Percentiles rank a stretch among this genome's conserved stretches.
Evolutionary conservation across 1,284 basidiomycete genomes (phyloP).

Genomic region (Moesziomyces sp.): DNA sequence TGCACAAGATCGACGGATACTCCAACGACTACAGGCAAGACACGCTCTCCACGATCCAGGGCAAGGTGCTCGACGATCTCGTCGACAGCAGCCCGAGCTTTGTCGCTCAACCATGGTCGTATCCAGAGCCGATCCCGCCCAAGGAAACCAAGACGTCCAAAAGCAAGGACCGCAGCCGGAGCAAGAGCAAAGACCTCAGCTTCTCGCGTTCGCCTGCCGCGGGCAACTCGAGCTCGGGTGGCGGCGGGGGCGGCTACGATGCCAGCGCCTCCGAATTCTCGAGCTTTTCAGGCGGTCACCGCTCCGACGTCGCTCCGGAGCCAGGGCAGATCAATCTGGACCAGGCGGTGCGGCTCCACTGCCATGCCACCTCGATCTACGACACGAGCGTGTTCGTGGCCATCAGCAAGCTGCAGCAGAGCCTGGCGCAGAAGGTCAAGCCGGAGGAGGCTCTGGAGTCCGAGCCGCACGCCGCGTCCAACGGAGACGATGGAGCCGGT

Average conservation of each 20-base stretch:
- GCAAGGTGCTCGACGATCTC: constrained; percentile 62
- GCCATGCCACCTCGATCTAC: constrained; percentile 88
- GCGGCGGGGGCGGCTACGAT: constrained; percentile 41
- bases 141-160: constrained; percentile 25
- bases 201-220: constrained; percentile 41
- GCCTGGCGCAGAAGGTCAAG: constrained; percentile 75
- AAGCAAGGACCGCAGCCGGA: constrained; percentile 34
- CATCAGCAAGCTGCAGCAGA: constrained; percentile 75
- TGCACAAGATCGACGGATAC: constrained; percentile 93
- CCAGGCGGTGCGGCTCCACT: constrained; percentile 70
- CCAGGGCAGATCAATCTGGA: constrained; percentile 56
- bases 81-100: constrained; percentile 55
- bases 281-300: constrained; percentile 44
- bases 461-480: constrained; percentile 1
- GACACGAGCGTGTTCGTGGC: constrained; percentile 89
- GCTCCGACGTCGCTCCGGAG: constrained; percentile 36
- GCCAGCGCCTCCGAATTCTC: constrained; percentile 51
- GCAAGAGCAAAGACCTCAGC: constrained; percentile 40
- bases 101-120: constrained; percentile 46
- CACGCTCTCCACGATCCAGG: constrained; percentile 60
- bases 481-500: constrained; percentile 3
- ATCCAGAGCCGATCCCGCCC: constrained; percentile 28
- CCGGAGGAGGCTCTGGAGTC: constrained; percentile 80
- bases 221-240: constrained; percentile 35
- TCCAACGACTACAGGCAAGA: constrained; percentile 88